A percentile compares a stretch with the other conserved stretches of the same genome.
phyloP scores from a whole-genome alignment of 2,329 filamentous ascomycete genomes.

The Paraphaeosphaeria sporulosa region DNA sequence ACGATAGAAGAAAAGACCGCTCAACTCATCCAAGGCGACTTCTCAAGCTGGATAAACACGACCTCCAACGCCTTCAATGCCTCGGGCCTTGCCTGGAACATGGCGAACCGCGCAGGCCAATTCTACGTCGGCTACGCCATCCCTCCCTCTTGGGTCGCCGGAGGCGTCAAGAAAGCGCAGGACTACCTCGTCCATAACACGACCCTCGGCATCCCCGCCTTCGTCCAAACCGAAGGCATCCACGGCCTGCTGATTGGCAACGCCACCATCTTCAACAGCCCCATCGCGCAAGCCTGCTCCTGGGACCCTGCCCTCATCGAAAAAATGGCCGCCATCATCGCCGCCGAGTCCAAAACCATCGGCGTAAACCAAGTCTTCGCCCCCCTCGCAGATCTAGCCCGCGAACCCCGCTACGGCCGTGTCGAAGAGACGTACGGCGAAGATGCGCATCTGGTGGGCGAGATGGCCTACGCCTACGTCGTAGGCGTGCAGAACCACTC shows the following conservation, averaged over 20 bases:
- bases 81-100: conserved; percentile 71
- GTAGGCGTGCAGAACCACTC: conserved; percentile 69
- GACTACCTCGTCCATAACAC: conserved; percentile 74
- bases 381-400: conserved; percentile 73
- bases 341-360: conserved; percentile 69
- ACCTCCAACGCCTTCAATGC: conserved; percentile 72
- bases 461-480: conserved; percentile 69
- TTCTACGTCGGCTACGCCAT: conserved; percentile 77
- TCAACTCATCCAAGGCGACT: conserved; percentile 70
- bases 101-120: conserved; percentile 69
- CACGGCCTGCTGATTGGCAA: conserved; percentile 76
- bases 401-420: conserved; percentile 74
- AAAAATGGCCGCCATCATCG: conserved; percentile 73
- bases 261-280: conserved; percentile 81
- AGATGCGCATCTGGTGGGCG: conserved; percentile 72
- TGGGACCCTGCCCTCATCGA: conserved; percentile 71
- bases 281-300: conserved; percentile 74
- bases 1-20: conserved; percentile 76
- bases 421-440: conserved; percentile 79
- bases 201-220: conserved; percentile 71
- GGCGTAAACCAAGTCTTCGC: conserved; percentile 78
- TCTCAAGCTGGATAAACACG: conserved; percentile 77
- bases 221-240: conserved; percentile 77
- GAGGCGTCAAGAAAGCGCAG: conserved; percentile 70
- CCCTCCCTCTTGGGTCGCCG: conserved; percentile 67